Conservation (phyloP, 192 early-diverging fungal genomes). For the Umbelopsis sp. region DNA sequence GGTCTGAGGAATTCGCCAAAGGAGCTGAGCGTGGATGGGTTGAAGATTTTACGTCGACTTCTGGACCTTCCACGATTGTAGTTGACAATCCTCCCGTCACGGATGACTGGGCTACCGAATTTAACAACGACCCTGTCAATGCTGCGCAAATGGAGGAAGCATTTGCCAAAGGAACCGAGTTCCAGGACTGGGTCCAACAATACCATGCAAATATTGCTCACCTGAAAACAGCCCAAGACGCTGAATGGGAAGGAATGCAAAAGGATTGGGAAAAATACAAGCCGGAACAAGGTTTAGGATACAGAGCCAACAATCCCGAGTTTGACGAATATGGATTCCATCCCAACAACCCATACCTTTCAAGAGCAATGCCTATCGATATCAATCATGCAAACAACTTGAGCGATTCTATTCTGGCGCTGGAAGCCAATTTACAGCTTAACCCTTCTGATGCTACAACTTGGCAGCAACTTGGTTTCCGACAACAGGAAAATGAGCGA, state of each 20-base stretch:
- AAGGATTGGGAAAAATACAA: slow-evolving; percentile 67
- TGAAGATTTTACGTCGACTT: slow-evolving; percentile 17
- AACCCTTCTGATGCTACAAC: slow-evolving; percentile 75
- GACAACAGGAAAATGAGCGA: slow-evolving; percentile 97
- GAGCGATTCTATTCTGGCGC: slow-evolving; percentile 84
- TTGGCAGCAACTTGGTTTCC: slow-evolving; percentile 87
- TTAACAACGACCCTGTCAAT: slow-evolving; percentile 31
- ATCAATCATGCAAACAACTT: slow-evolving; percentile 60
- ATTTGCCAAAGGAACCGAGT: slow-evolving; percentile 51
- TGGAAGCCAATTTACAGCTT: slow-evolving; percentile 87
- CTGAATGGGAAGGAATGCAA: slow-evolving; percentile 72
- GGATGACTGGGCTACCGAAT: slow-evolving; percentile 18
- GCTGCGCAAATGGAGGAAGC: slow-evolving; percentile 53
- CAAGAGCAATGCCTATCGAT: slow-evolving; percentile 50
- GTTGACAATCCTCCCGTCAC: neutral
- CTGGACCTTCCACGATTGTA: neutral
- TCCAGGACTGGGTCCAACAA: slow-evolving; percentile 68
- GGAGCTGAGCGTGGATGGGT: slow-evolving; percentile 28
- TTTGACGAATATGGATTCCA: slow-evolving; percentile 78
- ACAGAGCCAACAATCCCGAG: slow-evolving; percentile 55
- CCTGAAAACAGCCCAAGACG: slow-evolving; percentile 58
- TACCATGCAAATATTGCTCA: slow-evolving; percentile 73
- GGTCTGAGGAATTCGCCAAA: slow-evolving; percentile 31
- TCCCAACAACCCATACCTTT: slow-evolving; percentile 71
- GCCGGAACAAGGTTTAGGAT: slow-evolving; percentile 40